A percentile compares a stretch with the other conserved stretches of the same genome.
phyloP scores from a whole-genome alignment of 2,329 filamentous ascomycete species.

The Nigrograna mackinnonii region DNA sequence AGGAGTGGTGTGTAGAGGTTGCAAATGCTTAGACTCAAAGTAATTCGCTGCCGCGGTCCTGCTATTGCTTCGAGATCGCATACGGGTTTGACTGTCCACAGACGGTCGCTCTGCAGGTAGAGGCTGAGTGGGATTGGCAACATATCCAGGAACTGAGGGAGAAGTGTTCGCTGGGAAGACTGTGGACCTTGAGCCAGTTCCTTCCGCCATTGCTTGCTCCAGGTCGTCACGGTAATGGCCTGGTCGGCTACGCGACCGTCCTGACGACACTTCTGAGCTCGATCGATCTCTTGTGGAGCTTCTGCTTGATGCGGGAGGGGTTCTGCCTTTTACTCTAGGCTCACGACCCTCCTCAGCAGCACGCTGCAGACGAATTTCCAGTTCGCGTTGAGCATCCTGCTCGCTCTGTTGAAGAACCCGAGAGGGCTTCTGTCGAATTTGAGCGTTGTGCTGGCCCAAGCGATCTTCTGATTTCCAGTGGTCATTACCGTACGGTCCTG shows the following conservation, averaged over 20 bases:
- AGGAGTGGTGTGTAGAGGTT: conserved; percentile 37
- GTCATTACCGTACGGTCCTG: conserved; percentile 20
- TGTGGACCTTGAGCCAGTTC: conserved; percentile 37
- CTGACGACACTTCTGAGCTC: conserved; percentile 56
- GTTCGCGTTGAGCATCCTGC: conserved; percentile 37
- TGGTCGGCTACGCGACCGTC: conserved; percentile 57
- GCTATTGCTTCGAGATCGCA: conserved; percentile 42
- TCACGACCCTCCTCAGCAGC: conserved; percentile 38
- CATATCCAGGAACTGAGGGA: conserved; percentile 38
- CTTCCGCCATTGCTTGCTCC: conserved; percentile 53
- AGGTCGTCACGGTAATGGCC: conserved; percentile 56
- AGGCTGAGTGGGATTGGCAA: conserved; percentile 30
- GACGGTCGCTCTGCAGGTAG: conserved; percentile 28
- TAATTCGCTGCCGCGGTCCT: conserved; percentile 33
- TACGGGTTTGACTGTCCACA: conserved; percentile 26
- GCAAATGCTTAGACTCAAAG: conserved; percentile 41
- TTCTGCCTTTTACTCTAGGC: conserved; percentile 30
- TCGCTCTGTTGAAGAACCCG: conserved; percentile 37
- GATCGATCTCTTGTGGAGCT: conserved; percentile 55
- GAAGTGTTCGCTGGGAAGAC: conserved; percentile 34
- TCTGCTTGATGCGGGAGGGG: conserved; percentile 44
- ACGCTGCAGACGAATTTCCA: conserved; percentile 31
- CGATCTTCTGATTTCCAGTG: conserved; percentile 27
- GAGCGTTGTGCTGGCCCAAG: conserved; percentile 13
- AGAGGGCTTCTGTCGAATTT: conserved; percentile 31